phyloP scores from a whole-genome alignment of 1,284 basidiomycete species.

The Ceratobasidium sp. region DNA sequence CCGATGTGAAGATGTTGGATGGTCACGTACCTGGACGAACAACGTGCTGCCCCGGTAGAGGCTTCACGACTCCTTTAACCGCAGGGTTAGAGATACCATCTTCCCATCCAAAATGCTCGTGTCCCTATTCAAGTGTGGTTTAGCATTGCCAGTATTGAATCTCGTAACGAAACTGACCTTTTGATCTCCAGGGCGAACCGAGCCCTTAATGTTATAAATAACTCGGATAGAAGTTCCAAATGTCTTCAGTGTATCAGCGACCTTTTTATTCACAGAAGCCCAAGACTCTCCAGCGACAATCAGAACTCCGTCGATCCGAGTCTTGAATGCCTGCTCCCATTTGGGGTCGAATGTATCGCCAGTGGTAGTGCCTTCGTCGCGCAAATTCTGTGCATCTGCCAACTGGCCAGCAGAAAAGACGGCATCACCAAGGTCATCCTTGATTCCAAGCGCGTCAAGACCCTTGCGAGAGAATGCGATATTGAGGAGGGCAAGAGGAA shows the following conservation, averaged over 20 bases:
- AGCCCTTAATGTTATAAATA: slow-evolving; percentile 39
- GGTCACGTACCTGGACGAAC: slow-evolving; percentile 45
- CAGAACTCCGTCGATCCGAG: slow-evolving; percentile 48
- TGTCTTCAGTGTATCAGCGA: neutral
- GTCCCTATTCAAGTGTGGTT: slow-evolving; percentile 6
- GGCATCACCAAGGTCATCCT: slow-evolving; percentile 50
- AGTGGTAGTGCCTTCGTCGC: slow-evolving; percentile 46
- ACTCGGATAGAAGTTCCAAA: slow-evolving; percentile 28
- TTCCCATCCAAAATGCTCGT: slow-evolving; percentile 38
- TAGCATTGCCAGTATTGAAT: neutral
- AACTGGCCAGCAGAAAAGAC: slow-evolving; percentile 51
- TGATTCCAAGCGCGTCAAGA: slow-evolving; percentile 49
- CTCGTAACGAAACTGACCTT: neutral
- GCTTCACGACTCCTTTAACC: slow-evolving; percentile 39
- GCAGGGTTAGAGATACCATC: slow-evolving; percentile 44
- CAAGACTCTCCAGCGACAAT: slow-evolving; percentile 37
- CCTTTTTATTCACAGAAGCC: neutral
- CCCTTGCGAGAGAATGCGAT: slow-evolving; percentile 43
- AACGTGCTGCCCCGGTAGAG: slow-evolving; percentile 41
- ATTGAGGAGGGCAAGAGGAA: slow-evolving; percentile 42
- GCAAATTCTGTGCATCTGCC: slow-evolving; percentile 47
- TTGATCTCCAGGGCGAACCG: slow-evolving; percentile 38
- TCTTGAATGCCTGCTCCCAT: slow-evolving; percentile 50
- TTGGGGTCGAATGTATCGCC: slow-evolving; percentile 39
- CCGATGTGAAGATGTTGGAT: too few species aligned